Evolutionary conservation across 257 asterid species (phyloP).

Genomic region (Perilla frutescens): DNA sequence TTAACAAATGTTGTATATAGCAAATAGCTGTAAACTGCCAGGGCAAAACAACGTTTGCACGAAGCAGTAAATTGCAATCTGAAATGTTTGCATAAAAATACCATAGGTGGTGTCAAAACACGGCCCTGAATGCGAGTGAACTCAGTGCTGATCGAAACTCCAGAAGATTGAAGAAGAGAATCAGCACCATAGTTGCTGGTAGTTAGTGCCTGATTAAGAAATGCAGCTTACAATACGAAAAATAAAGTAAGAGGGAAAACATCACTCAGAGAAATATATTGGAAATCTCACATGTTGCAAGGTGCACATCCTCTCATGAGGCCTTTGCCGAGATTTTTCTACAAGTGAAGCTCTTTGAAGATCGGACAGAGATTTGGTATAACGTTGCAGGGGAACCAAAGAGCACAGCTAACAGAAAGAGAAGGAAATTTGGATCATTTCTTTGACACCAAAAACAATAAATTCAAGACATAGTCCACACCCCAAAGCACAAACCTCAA

Average conservation of each 20-base stretch:
- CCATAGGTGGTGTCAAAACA: conserved; percentile 69
- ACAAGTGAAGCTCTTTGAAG: conserved; percentile 75
- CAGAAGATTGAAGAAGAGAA: conserved; percentile 56
- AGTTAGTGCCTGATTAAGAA: conserved; percentile 51
- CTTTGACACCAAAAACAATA: not conserved
- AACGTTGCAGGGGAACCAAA: conserved; percentile 74
- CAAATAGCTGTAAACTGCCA: not conserved
- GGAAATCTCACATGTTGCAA: conserved; percentile 48
- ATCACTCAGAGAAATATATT: not conserved
- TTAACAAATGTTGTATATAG: not conserved
- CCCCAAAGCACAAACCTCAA: conserved; percentile 54
- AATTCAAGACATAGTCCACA: not conserved
- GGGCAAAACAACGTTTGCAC: not conserved
- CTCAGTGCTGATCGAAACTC: conserved; percentile 53
- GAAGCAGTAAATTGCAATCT: not conserved
- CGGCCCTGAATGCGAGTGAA: conserved; percentile 68
- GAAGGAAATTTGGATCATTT: conserved; percentile 11
- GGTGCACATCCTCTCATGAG: conserved; percentile 63
- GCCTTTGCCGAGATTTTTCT: conserved; percentile 77
- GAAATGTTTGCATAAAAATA: conserved; percentile 15
- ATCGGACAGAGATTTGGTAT: conserved; percentile 61
- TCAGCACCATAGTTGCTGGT: conserved; percentile 58
- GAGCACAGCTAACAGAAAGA: conserved; percentile 51
- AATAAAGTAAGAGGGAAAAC: not conserved
- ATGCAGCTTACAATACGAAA: conserved; percentile 2